Evolutionary conservation across 208 protist species (phyloP), one percentile per base, ranked within the genome.

Genomic region (Kentomonas sorsogonicus): DNA sequence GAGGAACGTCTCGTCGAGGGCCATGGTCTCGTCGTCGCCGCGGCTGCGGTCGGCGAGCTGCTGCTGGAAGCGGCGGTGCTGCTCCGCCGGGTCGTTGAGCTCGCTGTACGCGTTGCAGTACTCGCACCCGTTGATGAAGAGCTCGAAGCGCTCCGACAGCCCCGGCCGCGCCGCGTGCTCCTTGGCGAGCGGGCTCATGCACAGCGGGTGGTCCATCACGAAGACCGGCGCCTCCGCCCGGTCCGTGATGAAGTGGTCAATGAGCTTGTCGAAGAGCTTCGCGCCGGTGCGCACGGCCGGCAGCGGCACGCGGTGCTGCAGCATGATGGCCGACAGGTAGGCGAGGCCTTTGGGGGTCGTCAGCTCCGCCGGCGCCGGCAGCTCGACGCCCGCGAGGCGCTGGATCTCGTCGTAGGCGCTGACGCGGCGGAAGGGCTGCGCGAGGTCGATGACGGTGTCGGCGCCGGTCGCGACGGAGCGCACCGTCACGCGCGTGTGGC

Each of bases 21-120:
- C 53, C 66, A 91, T 89, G 20, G 94, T 88, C 79, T 99, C 95
- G 5, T 96, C 91, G 63, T 98, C 97, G 50, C 94, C 95, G 1
- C 63, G 71, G 53, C 74, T 70, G 43, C 81, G 73, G 47, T 97
- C 90, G 22, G 89, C 38, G 22, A 90, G 54, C 66, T 99, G 96
- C 56, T 86, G 72, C 61, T 96, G 74, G 41, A 99, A 99, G 56
- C 96, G 89, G 30, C 61, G 69, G 60, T 91, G 89, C 79, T 99
- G 97, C 58, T 98, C 94, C 47, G 89, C 64, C 36, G 97, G 96
- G 66, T 98, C 90, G 61, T 98, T 98, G 26, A 99, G 77, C 65
- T 99, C 96, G 22, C 85, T 97, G 64, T 98, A 99, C 1, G 97
- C 95, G 73, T 99, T 99, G 47, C 83, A 94, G 53, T 98, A 84